A percentile compares a stretch with the other conserved stretches of the same genome.
Conservation (phyloP, 768 basidiomycete species). For the Asterophora lycoperdoides region DNA sequence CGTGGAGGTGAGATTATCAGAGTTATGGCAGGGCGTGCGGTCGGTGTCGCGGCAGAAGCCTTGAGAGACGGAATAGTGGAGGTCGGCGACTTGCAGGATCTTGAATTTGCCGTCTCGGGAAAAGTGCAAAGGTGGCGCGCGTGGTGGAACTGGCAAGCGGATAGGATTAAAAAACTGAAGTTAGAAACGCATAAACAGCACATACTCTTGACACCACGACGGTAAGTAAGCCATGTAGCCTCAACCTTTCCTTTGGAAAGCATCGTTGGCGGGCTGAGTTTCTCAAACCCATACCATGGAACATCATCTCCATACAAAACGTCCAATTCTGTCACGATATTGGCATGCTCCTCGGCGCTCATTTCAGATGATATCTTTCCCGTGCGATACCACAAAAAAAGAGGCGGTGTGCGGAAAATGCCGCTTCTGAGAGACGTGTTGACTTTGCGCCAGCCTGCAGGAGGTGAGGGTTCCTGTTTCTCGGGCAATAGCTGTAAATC, state of each 20-base stretch:
- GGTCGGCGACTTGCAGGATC: slow-evolving; percentile 86
- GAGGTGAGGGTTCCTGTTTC: slow-evolving; percentile 43
- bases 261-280: slow-evolving; percentile 57
- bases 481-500: slow-evolving; percentile 63
- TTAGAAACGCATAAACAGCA: slow-evolving; percentile 8
- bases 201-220: slow-evolving; percentile 73
- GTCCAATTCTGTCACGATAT: slow-evolving; percentile 89
- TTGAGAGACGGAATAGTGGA: slow-evolving; percentile 84
- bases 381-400: slow-evolving; percentile 76
- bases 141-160: slow-evolving; percentile 55
- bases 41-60: slow-evolving; percentile 76
- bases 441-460: slow-evolving; percentile 62
- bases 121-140: slow-evolving; percentile 79
- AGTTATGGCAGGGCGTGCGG: slow-evolving; percentile 49
- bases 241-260: slow-evolving; percentile 37
- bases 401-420: slow-evolving; percentile 46
- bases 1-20: slow-evolving; percentile 76
- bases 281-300: slow-evolving; percentile 86
- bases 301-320: slow-evolving; percentile 80
- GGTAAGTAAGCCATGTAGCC: slow-evolving; percentile 61
- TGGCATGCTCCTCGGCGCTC: slow-evolving; percentile 48
- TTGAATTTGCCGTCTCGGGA: slow-evolving; percentile 80
- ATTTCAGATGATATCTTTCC: slow-evolving; percentile 64
- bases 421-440: slow-evolving; percentile 62
- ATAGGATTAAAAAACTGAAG: not conserved